Evolutionary conservation across 2,329 filamentous ascomycete genomes (phyloP).

Genomic region (Xylaria sp.): DNA sequence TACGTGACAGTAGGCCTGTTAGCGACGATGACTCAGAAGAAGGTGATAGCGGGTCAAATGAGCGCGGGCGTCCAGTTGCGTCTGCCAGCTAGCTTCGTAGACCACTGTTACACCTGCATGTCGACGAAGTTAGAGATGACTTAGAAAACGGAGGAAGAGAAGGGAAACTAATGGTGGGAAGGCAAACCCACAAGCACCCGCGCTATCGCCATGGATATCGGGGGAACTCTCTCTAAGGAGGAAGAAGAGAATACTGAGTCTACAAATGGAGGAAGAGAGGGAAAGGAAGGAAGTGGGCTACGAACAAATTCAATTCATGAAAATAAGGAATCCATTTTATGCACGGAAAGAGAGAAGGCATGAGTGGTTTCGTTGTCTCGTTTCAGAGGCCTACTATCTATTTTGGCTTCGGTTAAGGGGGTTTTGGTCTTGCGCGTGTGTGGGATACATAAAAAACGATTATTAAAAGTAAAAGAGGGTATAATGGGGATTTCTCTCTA

Average conservation of each 20-base stretch:
- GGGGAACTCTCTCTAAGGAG: conserved; percentile 24
- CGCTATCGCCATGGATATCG: not conserved
- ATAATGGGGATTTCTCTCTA: conserved; percentile 1
- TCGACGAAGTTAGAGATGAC: conserved; percentile 6
- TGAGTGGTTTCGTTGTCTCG: conserved; percentile 20
- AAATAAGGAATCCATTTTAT: conserved; percentile 9
- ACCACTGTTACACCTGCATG: conserved; percentile 34
- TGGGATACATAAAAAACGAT: conserved; percentile 33
- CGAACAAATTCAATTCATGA: conserved; percentile 2
- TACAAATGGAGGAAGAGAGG: not conserved
- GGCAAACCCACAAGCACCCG: conserved; percentile 1
- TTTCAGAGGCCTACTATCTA: not conserved
- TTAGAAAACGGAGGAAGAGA: not conserved
- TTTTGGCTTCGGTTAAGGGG: conserved; percentile 5
- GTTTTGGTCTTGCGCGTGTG: not conserved
- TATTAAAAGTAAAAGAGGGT: conserved; percentile 20
- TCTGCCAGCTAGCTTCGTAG: conserved; percentile 45
- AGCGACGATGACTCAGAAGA: conserved; percentile 65
- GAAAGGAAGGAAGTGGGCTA: not conserved
- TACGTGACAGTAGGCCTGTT: conserved; percentile 60
- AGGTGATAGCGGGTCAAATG: conserved; percentile 48
- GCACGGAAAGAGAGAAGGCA: not conserved
- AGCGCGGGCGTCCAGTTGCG: conserved; percentile 45
- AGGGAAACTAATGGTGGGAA: not conserved
- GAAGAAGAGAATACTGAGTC: not conserved